Base-by-base conservation (phyloP, 2,329 filamentous ascomycete genomes). In the Fusarium sp. region DNA sequence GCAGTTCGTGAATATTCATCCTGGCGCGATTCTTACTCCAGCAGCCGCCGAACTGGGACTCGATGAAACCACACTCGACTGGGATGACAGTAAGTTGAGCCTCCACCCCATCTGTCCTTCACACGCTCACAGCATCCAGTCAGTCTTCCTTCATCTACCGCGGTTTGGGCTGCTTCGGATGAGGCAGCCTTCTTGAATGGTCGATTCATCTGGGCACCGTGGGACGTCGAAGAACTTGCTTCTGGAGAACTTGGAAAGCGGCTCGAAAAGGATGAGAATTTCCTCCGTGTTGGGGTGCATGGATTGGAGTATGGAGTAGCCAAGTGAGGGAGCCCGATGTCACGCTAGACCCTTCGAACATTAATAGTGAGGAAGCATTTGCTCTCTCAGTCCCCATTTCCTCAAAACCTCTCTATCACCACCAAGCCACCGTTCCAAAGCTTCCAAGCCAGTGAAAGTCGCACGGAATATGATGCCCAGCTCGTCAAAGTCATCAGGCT, bases 201-300 rank as follows among this genome's bases (percentile, higher is more conserved):
- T 7, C 44, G 58, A 7, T 61, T 60, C 16, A 40, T 61, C 8
- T 61, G 58, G 55, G 25, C 58, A 2, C 29, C 37, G 2, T 61
- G 58, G 58, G 45, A 61, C 40, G 58, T 61, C 6, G 58, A 60
- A 6, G 58, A 61, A 45, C 20, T 61, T 22, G 49, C 59, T 20
- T n/a, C 5, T 3, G 58, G 58, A 0, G 5, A 30, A 3, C 1
- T 60, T 7, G 20, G 58, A 20, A 18, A 52, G 12, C 30, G 24
- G 2, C 20, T 61, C 2, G 37, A 52, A 4, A 60, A 4, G 0
- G 55, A 60, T 6, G 13, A 14, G 0, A 29, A 44, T 0, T 61
- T 61, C 8, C 58, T 61, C n/a, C 55, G 58, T 2, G 59, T 61
- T 24, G 58, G 58, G 0, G 37, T 61, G 0, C 55, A 61, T 18